Evolutionary conservation across 768 basidiomycete genomes (phyloP), one percentile per base, ranked within the genome.

Genomic region (Termitomyces sp.): DNA sequence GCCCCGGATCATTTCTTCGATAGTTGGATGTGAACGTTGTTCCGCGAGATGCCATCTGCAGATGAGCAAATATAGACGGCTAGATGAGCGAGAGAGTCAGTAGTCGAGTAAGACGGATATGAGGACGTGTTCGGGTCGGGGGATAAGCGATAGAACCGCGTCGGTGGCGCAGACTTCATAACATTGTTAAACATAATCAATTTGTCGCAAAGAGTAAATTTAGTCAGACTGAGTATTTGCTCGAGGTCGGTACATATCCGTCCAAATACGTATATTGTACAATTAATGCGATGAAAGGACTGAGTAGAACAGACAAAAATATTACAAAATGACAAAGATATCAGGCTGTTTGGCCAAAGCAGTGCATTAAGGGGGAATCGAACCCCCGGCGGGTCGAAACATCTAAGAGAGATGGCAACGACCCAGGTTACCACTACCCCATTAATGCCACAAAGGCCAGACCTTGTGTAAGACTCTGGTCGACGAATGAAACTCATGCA

Each of bases 321-420:
- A 23, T 23, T 23, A 23, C 23, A 23, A 23, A 23, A 23, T 23
- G 23, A 23, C 23, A 23, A 23, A 23, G 23, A 23, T 23, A 23
- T 23, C 1, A 23, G 23, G 23, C 23, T 23, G 23, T 23, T 23
- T 1, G 23, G 23, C 23, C 23, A 23, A 23, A 23, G 23, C 23
- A 23, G 23, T 86, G 85, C 85, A 87, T 87, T 85, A 87, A 87
- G 84, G 60, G 86, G 85, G 86, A 87, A 87, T 87, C 83, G 85
- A 87, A 87, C 86, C 84, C 85, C 84, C 86, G 86, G 86, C 86
- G 85, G 86, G 84, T 87, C 86, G 85, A 83, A 10, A 11, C 35
- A 37, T 0, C 4, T 14, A 15, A 14, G 4, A 10, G 10, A 0
- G 0, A 31, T 47, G 46, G 46, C 46, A 47, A 47, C 46, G 46